Conservation (phyloP, 2,329 filamentous ascomycete species). For the Beauveria pseudobassiana region DNA sequence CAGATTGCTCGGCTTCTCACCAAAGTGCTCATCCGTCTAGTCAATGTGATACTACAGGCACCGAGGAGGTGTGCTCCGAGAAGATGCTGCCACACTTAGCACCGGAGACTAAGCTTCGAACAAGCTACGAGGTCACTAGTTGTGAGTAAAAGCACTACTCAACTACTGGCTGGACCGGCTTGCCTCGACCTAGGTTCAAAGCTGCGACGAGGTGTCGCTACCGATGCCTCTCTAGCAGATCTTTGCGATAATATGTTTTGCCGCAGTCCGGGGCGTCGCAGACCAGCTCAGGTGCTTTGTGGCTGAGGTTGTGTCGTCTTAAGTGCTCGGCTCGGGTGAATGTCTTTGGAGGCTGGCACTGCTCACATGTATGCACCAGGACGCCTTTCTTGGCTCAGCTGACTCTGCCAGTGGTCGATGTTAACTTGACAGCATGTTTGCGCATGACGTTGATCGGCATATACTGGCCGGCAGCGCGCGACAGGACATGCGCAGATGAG, state of each 20-base stretch:
- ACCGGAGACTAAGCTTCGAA: background rate
- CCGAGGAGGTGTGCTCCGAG: too few relatives aligned
- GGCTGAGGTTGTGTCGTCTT: conserved; percentile 55
- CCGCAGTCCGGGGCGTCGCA: conserved; percentile 49
- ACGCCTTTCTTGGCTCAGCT: conserved; percentile 53
- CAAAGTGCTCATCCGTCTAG: too few relatives aligned
- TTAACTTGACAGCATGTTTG: conserved; percentile 23
- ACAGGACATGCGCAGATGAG: too few relatives aligned
- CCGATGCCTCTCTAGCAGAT: conserved; percentile 51
- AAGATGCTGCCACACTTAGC: background rate
- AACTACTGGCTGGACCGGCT: too few relatives aligned
- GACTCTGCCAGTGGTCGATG: conserved; percentile 48
- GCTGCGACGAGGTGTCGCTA: conserved; percentile 30
- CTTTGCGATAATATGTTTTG: conserved; percentile 49
- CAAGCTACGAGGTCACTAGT: background rate
- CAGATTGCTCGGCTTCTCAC: too few relatives aligned
- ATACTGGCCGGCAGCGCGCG: too few relatives aligned
- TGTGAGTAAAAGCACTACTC: background rate
- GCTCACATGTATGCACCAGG: conserved; percentile 48
- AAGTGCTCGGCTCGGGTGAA: conserved; percentile 57
- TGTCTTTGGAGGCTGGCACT: conserved; percentile 46
- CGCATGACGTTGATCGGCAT: too few relatives aligned
- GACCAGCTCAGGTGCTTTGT: conserved; percentile 43
- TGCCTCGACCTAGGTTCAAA: too few relatives aligned
- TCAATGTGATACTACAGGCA: too few relatives aligned